Evolutionary conservation across 1,284 basidiomycete species (phyloP), one percentile per base, ranked within the genome.

Genomic region (Phenoliferia sp.): DNA sequence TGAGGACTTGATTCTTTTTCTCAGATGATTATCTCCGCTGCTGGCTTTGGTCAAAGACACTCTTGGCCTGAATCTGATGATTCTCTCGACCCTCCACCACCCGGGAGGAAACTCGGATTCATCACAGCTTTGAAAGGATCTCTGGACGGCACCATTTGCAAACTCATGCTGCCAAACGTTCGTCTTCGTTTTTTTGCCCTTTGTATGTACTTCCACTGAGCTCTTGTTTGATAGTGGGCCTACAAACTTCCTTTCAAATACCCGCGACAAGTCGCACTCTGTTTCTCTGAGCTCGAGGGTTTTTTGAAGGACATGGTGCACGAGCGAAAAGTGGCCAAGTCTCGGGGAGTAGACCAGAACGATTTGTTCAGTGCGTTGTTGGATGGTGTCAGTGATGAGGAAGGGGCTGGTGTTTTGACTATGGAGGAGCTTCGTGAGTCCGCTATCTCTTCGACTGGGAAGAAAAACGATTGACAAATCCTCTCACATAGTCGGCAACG

Each of bases 371-470:
- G 26, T 33, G 44, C 57, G 54, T 36, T 71, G 1, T 48, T 69
- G 3, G 56, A 65, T 17, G 67, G 64, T 0, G 65, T 63, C n/a
- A 32, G 59, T n/a, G 68, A 70, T 33, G 70, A 72, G 66, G 67
- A 64, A 62, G 64, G 35, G 55, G 64, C 59, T 3, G 59, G 64
- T 36, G 28, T 32, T n/a, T 29, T 59, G 33, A 61, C 59, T 5
- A 54, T 28, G 16, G n/a, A 61, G n/a, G 36, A 39, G 48, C 44
- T 33, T 15, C 26, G 33, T 58, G n/a, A 12, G 55, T 31, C 26
- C 17, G 22, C 4, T 9, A 19, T 34, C 17, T 10, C 1, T 3
- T 17, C 32, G 29, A 22, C 17, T n/a, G 56, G 16, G 28, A 44
- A 12, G 39, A 44, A 22, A 12, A 22, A 22, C 12, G 22, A 22